Base-by-base conservation (phyloP, 495 filamentous ascomycete species). In the Xylaria grammica region DNA sequence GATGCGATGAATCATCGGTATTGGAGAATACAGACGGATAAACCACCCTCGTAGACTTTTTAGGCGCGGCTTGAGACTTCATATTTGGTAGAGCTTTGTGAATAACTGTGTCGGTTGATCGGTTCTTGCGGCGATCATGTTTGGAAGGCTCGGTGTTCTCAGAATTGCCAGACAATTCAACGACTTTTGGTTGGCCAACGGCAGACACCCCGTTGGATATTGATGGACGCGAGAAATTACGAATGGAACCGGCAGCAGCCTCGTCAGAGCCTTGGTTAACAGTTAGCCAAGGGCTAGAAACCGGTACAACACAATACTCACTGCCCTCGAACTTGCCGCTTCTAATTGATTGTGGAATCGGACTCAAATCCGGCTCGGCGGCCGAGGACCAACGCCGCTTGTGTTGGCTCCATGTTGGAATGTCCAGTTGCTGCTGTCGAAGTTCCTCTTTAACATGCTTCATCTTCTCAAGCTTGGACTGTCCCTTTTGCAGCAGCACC, bases 371-470 rank as follows among this genome's bases (percentile, higher is more conserved):
- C 11, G 81, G 81, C 55, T 81, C 78, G 19, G 53, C 40, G 11
- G 78, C 77, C n/a, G 78, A 82, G 17, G 76, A 82, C 83, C 83
- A 86, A 8, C 77, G 75, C 13, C 69, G 68, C 22, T 73, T 75
- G 46, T 79, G 72, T 15, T 70, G 65, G 32, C 70, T 75, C 82
- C 80, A 84, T 63, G 61, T 76, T 22, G 52, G 62, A 3, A 78
- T 65, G 9, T 58, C 71, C 49, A 66, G 62, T 49, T 76, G 69
- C 46, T 70, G 70, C 46, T 70, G 72, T 34, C 74, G 70, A 40
- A 76, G 69, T 13, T 67, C 70, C 24, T 77, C 75, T 72, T 78
- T 77, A 13, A 65, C 68, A 50, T 57, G 68, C 65, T 68, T 74
- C 15, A 66, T 68, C 63, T 67, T 77, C 36, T 62, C 66, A 61